Conservation (phyloP, 805 yeast genomes). For the Candida chauliodis region DNA sequence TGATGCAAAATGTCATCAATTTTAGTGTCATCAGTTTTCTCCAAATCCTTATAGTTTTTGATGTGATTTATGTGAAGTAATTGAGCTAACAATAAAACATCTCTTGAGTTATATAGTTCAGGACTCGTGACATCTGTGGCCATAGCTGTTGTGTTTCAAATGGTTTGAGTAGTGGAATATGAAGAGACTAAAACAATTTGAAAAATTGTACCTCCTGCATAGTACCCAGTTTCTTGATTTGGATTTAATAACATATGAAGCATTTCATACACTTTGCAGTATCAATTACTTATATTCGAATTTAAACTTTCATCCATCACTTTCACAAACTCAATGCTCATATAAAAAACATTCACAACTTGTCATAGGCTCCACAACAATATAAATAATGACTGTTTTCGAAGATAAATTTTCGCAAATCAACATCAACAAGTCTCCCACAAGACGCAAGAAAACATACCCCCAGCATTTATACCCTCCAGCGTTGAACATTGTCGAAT, state of each 20-base stretch:
- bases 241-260: background rate
- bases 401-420: slow-evolving; percentile 31
- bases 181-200: background rate
- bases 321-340: too few relatives aligned
- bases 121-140: slow-evolving; percentile 2
- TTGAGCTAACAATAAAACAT: slow-evolving; percentile 35
- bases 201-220: background rate
- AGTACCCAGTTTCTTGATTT: background rate
- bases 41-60: slow-evolving; percentile 15
- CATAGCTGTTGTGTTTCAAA: background rate
- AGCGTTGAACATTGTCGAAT: background rate
- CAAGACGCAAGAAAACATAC: slow-evolving; percentile 19
- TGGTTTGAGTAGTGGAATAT: too few relatives aligned
- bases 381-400: slow-evolving; percentile 16
- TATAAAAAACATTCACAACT: too few relatives aligned
- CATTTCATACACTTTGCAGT: background rate
- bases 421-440: slow-evolving; percentile 22
- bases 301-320: too few relatives aligned
- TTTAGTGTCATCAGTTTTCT: slow-evolving; percentile 11
- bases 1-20: slow-evolving; percentile 20
- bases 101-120: slow-evolving; percentile 20
- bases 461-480: slow-evolving; percentile 18
- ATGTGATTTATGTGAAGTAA: slow-evolving; percentile 32
- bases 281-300: background rate
- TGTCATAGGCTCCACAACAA: too few relatives aligned